Evolutionary conservation across 2,329 filamentous ascomycete species (phyloP).

Genomic region (Pseudocercospora macadamiae): DNA sequence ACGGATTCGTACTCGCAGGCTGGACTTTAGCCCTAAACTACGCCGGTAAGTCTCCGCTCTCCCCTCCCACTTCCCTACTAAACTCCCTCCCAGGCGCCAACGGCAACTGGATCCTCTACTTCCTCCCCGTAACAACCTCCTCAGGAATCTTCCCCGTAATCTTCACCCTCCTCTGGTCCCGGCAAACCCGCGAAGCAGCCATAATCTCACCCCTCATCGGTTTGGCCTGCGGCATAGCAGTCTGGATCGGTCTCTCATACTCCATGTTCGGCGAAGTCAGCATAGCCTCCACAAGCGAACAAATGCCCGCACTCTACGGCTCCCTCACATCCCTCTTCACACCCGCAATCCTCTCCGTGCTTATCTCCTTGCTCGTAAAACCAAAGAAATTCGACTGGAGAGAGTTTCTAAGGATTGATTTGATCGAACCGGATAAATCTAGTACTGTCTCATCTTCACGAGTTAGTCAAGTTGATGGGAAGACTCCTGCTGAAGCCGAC

Average conservation of each 20-base stretch:
- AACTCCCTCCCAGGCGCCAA: slow-evolving; percentile 37
- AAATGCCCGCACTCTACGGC: slow-evolving; percentile 50
- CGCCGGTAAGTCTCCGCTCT: slow-evolving; percentile 36
- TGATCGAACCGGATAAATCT: slow-evolving; percentile 44
- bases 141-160: slow-evolving; percentile 51
- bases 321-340: slow-evolving; percentile 51
- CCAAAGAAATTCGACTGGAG: slow-evolving; percentile 46
- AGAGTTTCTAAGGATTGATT: slow-evolving; percentile 52
- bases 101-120: slow-evolving; percentile 52
- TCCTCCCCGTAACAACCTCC: slow-evolving; percentile 46
- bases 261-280: slow-evolving; percentile 46
- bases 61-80: neutral
- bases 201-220: slow-evolving; percentile 51
- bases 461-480: neutral
- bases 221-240: slow-evolving; percentile 45
- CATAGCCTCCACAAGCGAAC: slow-evolving; percentile 45
- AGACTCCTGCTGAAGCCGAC: neutral
- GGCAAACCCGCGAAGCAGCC: slow-evolving; percentile 50
- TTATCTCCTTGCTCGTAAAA: slow-evolving; percentile 44
- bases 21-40: slow-evolving; percentile 53
- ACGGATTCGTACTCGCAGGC: slow-evolving; percentile 52
- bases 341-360: slow-evolving; percentile 50
- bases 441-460: slow-evolving; percentile 3
- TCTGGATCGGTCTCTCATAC: slow-evolving; percentile 48
- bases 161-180: slow-evolving; percentile 49